Conservation (phyloP, 1,284 basidiomycete genomes). For the Takashimella tepidaria region DNA sequence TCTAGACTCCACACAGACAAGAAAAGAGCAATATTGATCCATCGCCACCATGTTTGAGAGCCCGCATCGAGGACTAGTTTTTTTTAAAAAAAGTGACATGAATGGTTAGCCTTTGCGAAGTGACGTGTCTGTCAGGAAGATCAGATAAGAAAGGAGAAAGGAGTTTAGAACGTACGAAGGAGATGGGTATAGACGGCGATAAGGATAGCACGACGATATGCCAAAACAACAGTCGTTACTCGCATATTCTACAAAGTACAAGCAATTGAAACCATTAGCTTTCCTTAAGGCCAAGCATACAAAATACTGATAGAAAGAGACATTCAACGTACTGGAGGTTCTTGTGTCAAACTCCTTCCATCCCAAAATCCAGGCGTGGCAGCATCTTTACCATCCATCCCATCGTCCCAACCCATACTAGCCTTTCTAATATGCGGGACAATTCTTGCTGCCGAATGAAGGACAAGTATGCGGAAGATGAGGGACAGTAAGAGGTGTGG, state of each 20-base stretch:
- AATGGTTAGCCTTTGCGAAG: not conserved
- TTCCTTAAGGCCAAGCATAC: not conserved
- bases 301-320: not conserved
- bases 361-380: slow-evolving; percentile 41
- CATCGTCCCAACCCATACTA: slow-evolving; percentile 43
- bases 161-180: slow-evolving; percentile 30
- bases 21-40: slow-evolving; percentile 47
- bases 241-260: slow-evolving; percentile 37
- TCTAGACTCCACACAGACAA: slow-evolving; percentile 47
- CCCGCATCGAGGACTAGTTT: slow-evolving; percentile 47
- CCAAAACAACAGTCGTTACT: slow-evolving; percentile 44
- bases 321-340: slow-evolving; percentile 38
- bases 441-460: slow-evolving; percentile 81
- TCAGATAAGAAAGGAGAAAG: not conserved
- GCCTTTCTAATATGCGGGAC: slow-evolving; percentile 61
- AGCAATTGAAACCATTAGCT: not conserved
- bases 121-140: not conserved
- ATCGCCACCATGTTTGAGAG: slow-evolving; percentile 48
- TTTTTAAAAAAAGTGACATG: no score
- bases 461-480: slow-evolving; percentile 70
- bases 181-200: slow-evolving; percentile 49
- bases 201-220: slow-evolving; percentile 46
- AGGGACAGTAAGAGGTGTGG: slow-evolving; percentile 62
- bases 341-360: slow-evolving; percentile 40
- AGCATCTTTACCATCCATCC: slow-evolving; percentile 15